Percentiles rank a stretch among this genome's conserved stretches.
Conservation (phyloP, 2,329 filamentous ascomycete genomes). For the Cytospora mali region DNA sequence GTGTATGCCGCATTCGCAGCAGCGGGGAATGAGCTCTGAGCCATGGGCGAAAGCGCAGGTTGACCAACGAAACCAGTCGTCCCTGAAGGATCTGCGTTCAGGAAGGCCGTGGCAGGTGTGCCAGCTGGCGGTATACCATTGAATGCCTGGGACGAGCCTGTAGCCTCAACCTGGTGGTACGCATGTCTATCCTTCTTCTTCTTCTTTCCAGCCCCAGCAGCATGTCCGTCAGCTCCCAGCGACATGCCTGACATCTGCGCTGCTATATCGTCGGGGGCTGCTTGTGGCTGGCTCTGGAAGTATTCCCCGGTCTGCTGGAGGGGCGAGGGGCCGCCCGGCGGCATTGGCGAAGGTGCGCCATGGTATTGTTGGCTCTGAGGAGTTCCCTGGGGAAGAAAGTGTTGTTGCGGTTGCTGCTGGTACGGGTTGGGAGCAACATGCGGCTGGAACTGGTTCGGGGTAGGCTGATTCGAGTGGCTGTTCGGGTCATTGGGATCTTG, state of each 20-base stretch:
- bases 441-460: conserved; percentile 52
- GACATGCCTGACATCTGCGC: conserved; percentile 80
- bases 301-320: conserved; percentile 34
- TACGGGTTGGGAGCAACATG: conserved; percentile 58
- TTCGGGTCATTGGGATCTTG: conserved; percentile 56
- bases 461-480: conserved; percentile 44
- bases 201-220: conserved; percentile 57
- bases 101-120: conserved; percentile 57
- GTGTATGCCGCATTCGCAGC: conserved; percentile 57
- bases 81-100: conserved; percentile 57
- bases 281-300: conserved; percentile 39
- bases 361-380: conserved; percentile 45
- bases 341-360: conserved; percentile 36
- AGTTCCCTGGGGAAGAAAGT: conserved; percentile 33
- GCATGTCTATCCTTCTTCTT: conserved; percentile 97
- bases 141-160: conserved; percentile 68
- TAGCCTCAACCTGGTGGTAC: conserved; percentile 81
- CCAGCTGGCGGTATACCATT: conserved; percentile 66
- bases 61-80: conserved; percentile 48
- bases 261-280: conserved; percentile 56
- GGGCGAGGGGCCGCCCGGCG: conserved; percentile 38
- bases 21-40: conserved; percentile 60
- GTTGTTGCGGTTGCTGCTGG: conserved; percentile 45
- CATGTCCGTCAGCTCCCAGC: conserved; percentile 57
- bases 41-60: conserved; percentile 44